These are phyloP conservation scores for Pseudogymnoascus sp. DNA, from an alignment of 2,329 filamentous ascomycete species.

Conservation along the genomic window DNA sequence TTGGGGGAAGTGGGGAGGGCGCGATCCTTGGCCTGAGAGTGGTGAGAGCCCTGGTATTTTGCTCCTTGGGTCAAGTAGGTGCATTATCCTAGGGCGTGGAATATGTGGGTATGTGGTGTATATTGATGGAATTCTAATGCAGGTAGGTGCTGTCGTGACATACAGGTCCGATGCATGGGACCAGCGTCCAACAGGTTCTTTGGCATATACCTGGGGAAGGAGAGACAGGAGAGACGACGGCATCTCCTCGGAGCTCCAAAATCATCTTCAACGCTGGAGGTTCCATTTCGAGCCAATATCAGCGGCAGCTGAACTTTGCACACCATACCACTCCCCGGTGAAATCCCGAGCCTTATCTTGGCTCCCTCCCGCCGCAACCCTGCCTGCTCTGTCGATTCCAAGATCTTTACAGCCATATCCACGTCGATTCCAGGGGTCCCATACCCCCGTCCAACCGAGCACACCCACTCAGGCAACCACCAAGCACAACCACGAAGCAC, in stretches of 20 bases:
- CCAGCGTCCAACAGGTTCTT: not conserved
- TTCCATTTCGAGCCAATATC: not conserved
- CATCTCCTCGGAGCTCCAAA: not conserved
- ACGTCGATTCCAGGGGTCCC: not conserved
- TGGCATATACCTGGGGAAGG: not conserved
- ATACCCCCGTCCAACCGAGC: not conserved
- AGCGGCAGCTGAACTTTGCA: not conserved
- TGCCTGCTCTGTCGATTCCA: not conserved
- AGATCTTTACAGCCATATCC: not conserved
- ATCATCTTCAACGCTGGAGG: not conserved
- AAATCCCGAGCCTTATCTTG: constrained; percentile 1
- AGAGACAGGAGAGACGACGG: not conserved
- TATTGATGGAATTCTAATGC: not conserved
- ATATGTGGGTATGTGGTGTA: not conserved
- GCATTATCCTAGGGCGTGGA: not conserved
- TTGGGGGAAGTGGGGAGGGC: not conserved
- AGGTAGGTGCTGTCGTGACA: constrained; percentile 1
- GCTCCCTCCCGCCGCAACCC: not conserved
- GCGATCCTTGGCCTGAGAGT: not conserved
- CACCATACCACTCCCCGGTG: not conserved
- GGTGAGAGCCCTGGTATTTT: not conserved
- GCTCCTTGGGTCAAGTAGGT: not conserved
- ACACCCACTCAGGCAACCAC: not conserved
- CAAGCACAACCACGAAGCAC: not conserved
- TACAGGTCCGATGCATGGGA: not conserved